Conservation (phyloP, 495 filamentous ascomycete genomes). For the Cercophora samala region DNA sequence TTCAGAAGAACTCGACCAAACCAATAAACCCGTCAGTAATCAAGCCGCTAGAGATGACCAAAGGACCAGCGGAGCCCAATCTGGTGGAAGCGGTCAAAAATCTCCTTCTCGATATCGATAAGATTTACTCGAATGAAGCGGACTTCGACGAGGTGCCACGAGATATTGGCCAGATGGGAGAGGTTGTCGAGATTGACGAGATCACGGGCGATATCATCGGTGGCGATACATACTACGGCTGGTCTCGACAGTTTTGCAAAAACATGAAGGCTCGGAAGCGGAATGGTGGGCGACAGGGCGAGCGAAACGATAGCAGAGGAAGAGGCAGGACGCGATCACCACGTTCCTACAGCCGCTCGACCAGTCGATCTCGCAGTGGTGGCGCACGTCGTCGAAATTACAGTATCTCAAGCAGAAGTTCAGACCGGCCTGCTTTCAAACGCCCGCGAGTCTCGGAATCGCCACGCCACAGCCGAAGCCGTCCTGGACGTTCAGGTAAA, state of each 20-base stretch:
- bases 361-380: constrained; percentile 33
- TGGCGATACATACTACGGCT: constrained; percentile 80
- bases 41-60: constrained; percentile 67
- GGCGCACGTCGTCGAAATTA: constrained; percentile 21
- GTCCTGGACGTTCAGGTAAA: constrained; percentile 9
- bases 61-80: constrained; percentile 68
- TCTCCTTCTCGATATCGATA: constrained; percentile 65
- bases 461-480: constrained; percentile 11
- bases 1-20: constrained; percentile 69
- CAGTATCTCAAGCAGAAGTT: constrained; percentile 28
- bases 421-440: constrained; percentile 29
- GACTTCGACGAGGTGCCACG: constrained; percentile 31
- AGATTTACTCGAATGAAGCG: constrained; percentile 52
- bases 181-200: constrained; percentile 58
- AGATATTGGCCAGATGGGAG: constrained; percentile 73
- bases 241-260: constrained; percentile 76
- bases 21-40: constrained; percentile 70
- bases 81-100: constrained; percentile 63
- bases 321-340: constrained; percentile 31
- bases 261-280: constrained; percentile 67
- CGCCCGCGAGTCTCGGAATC: constrained; percentile 24
- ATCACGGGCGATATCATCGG: constrained; percentile 56
- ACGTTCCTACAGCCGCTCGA: constrained; percentile 37
- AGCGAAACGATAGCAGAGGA: constrained; percentile 23
- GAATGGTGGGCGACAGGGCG: constrained; percentile 24